A percentile compares a stretch with the other conserved stretches of the same genome.
Evolutionary conservation across 164 flowering plant genomes (phyloP).

Genomic region (Stephania japonica): DNA sequence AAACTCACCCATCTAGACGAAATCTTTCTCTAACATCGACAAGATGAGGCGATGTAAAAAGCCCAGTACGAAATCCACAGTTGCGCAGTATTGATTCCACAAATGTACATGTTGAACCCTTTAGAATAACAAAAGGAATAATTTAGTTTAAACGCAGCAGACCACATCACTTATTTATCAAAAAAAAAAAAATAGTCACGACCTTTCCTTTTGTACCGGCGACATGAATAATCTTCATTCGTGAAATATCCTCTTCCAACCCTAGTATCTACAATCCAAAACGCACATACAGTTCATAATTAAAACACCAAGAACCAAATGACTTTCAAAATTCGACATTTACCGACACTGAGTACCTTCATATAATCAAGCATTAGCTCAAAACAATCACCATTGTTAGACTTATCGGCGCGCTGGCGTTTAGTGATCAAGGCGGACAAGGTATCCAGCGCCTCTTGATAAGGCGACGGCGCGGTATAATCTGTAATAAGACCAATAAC

Average conservation of each 20-base stretch:
- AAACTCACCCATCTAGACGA: constrained; percentile 82
- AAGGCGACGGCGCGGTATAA: constrained; percentile 19
- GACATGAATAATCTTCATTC: constrained; percentile 87
- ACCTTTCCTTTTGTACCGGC: constrained; percentile 99
- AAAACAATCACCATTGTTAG: constrained; percentile 57
- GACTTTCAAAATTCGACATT: not conserved
- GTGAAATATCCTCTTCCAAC: constrained; percentile 59
- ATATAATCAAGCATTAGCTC: constrained; percentile 65
- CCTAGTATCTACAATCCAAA: constrained; percentile 55
- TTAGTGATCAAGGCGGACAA: constrained; percentile 79
- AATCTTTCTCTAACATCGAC: constrained; percentile 96
- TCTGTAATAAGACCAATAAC: constrained; percentile 15
- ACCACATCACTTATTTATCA: not conserved
- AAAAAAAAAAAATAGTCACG: not conserved
- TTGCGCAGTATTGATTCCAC: constrained; percentile 81
- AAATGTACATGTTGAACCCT: constrained; percentile 98
- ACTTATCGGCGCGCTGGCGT: constrained; percentile 65
- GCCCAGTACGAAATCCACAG: constrained; percentile 94
- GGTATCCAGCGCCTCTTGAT: constrained; percentile 80
- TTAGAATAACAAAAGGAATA: not conserved
- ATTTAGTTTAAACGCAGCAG: not conserved
- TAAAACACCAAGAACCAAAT: not conserved
- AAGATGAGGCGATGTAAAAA: constrained; percentile 97
- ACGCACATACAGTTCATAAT: not conserved
- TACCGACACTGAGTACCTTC: constrained; percentile 36